phyloP scores from a whole-genome alignment of 2,329 filamentous ascomycete genomes.

The Fusarium nisikadoi region DNA sequence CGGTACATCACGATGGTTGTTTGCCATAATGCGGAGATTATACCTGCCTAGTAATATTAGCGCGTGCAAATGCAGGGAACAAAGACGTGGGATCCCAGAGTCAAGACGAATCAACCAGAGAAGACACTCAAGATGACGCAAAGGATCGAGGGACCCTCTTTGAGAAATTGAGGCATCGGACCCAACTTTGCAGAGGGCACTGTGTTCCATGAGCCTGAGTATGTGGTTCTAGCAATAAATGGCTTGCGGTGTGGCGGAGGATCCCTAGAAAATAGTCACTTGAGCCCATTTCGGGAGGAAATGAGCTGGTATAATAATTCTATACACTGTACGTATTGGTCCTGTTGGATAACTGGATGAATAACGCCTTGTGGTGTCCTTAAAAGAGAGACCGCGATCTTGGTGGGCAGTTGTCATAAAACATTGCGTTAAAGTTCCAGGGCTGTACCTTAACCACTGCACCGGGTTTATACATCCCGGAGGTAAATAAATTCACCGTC shows the following conservation, averaged over 20 bases:
- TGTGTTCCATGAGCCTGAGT: not conserved
- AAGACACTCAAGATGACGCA: slow-evolving; percentile 32
- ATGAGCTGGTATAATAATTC: slow-evolving; percentile 12
- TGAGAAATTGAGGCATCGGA: not conserved
- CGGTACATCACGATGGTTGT: slow-evolving; percentile 33
- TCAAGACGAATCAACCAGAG: not conserved
- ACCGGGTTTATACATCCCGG: slow-evolving; percentile 4
- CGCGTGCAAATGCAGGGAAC: slow-evolving; percentile 31
- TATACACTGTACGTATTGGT: not conserved
- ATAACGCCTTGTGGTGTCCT: slow-evolving; percentile 6
- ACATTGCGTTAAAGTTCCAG: slow-evolving; percentile 21
- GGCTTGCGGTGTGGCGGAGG: slow-evolving; percentile 22
- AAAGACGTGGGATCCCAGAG: slow-evolving; percentile 26
- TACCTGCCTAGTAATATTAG: slow-evolving; percentile 26
- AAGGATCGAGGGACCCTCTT: slow-evolving; percentile 9
- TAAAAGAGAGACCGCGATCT: not conserved
- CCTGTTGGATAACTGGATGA: not conserved
- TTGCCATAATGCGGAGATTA: slow-evolving; percentile 39
- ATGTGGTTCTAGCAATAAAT: slow-evolving; percentile 15
- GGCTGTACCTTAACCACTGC: slow-evolving; percentile 27
- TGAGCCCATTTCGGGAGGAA: slow-evolving; percentile 8
- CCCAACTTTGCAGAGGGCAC: not conserved
- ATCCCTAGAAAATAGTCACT: not conserved
- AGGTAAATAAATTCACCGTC: slow-evolving; percentile 27
- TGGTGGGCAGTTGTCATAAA: slow-evolving; percentile 11